Evolutionary conservation across 352 stramenopile species (phyloP).

Genomic region (Blastocystis sp.): DNA sequence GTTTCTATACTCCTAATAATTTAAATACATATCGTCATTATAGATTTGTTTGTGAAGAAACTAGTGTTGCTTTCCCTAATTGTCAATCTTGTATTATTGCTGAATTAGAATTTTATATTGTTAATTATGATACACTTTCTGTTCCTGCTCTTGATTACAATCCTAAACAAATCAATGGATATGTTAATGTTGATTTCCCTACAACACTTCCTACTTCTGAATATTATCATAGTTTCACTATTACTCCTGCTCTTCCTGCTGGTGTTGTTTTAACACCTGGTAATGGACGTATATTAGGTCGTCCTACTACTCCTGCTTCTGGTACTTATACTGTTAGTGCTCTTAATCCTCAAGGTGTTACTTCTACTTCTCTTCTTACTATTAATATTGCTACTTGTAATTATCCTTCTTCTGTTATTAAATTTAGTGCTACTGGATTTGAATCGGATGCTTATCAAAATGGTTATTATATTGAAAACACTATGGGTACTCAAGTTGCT

Average conservation of each 20-base stretch:
- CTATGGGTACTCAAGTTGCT: not conserved
- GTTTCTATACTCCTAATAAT: not conserved
- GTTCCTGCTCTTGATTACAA: not conserved
- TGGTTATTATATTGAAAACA: not conserved
- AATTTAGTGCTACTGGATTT: not conserved
- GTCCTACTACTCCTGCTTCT: no score
- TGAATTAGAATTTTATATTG: constrained; percentile 8
- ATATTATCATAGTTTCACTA: constrained; percentile 15
- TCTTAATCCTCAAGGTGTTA: not conserved
- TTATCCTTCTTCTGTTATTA: no score
- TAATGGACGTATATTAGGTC: not conserved
- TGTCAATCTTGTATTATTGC: not conserved
- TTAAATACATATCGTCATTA: not conserved
- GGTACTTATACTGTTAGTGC: not conserved
- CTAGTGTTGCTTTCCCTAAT: not conserved
- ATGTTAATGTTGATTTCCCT: not conserved
- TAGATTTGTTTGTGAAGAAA: not conserved
- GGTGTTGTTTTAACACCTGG: not conserved
- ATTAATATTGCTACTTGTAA: not conserved
- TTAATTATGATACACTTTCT: not conserved
- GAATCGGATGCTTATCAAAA: no score
- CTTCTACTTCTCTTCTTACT: not conserved
- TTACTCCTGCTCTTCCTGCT: not conserved
- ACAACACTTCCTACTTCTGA: not conserved
- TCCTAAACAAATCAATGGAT: not conserved